Conservation (phyloP, 768 basidiomycete species). For the Fistulinella prunicolor region DNA sequence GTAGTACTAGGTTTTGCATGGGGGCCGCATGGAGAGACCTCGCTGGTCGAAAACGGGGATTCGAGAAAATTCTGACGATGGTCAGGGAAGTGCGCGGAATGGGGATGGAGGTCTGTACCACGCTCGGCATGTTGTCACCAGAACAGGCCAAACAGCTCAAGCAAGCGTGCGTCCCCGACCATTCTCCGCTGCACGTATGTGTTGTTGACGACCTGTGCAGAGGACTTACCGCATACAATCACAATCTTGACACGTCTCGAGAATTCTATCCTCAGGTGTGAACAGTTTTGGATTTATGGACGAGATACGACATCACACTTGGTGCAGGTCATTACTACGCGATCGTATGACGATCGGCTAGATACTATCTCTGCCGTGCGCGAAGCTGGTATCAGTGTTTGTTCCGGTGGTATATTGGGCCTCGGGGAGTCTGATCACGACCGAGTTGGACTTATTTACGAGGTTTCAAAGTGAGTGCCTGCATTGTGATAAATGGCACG, state of each 20-base stretch:
- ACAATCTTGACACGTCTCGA: conserved; percentile 96
- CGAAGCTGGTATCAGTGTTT: conserved; percentile 94
- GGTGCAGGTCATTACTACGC: conserved; percentile 86
- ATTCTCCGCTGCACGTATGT: neutral
- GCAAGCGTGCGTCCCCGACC: conserved; percentile 64
- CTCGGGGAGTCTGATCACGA: conserved; percentile 89
- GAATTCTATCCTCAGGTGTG: conserved; percentile 91
- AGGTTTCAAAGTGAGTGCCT: conserved; percentile 76
- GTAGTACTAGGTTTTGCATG: conserved; percentile 98
- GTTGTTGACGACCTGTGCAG: conserved; percentile 34
- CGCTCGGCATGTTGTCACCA: conserved; percentile 93
- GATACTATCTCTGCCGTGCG: conserved; percentile 88
- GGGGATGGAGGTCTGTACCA: conserved; percentile 99
- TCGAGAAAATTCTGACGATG: conserved; percentile 91
- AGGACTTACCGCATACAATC: conserved; percentile 96
- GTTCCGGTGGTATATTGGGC: conserved; percentile 94
- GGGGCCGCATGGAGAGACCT: conserved; percentile 98
- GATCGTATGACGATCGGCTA: conserved; percentile 91
- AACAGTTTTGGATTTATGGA: neutral
- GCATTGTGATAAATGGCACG: neutral
- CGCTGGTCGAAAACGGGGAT: conserved; percentile 87
- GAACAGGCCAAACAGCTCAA: conserved; percentile 91
- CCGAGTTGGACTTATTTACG: conserved; percentile 90
- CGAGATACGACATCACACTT: conserved; percentile 1
- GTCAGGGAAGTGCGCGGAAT: conserved; percentile 86